Evolutionary conservation across 106 monocot genomes (phyloP), one percentile per base, ranked within the genome.

Genomic region (Triglochin maritima): DNA sequence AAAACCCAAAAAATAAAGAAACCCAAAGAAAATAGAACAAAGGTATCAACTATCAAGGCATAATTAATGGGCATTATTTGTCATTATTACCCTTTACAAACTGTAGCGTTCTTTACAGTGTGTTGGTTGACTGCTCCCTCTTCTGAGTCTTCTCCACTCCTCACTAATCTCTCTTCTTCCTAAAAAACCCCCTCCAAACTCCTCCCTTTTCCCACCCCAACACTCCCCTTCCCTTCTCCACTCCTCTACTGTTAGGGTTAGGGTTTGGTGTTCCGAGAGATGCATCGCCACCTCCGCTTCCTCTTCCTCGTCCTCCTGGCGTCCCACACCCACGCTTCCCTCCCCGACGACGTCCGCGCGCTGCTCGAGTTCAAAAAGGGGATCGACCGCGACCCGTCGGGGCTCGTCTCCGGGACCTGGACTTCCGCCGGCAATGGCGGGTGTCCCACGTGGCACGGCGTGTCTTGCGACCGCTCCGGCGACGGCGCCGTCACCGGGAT

Each of bases 281-380:
- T 47, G 64, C 64, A 64, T 47, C 48, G n/a, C 13, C 58, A 60
- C 42, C 71, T 71, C 14, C 59, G 69, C 43, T 44, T 75, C 69
- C 44, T 69, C 11, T 12, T 59, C 17, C 46, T 66, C 63, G 44
- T 45, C 12, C 44, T 57, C 44, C 11, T 41, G 7, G 7, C 58
- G 48, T 66, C 63, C 12, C 60, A 63, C 55, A 47, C 69, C 4
- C 29, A 29, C 29, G 29, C 29, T 1, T 29, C 29, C 29, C 29
- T 29, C 29, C 29, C 1, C 29, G 71, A 75, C 62, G 90, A 90
- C 62, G 13, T 79, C 58, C 70, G 56, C 13, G 72, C 87, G 13
- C 74, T 92, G 8, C 64, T 92, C 9, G 92, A 92, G 79, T 92
- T 92, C 83, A 87, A 80, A 80, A 92, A 92, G 79, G 85, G 85